Evolutionary conservation across 2,329 filamentous ascomycete genomes (phyloP).

Genomic region (Fusarium sp.): DNA sequence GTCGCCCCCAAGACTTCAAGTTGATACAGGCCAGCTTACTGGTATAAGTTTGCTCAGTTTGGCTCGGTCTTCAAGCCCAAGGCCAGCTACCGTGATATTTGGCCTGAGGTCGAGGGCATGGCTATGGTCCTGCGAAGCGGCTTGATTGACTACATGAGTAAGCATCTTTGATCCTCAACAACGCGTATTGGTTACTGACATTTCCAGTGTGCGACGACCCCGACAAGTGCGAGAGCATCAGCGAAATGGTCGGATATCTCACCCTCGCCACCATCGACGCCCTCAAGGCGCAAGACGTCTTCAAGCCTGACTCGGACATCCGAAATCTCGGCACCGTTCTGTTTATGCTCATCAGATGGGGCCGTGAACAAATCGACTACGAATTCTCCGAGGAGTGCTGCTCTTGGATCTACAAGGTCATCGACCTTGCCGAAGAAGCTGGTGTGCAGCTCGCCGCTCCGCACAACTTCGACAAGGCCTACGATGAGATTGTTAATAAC

Average conservation of each 20-base stretch:
- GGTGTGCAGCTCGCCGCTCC: slow-evolving; percentile 12
- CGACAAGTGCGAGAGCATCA: neutral
- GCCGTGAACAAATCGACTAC: neutral
- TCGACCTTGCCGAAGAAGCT: slow-evolving; percentile 34
- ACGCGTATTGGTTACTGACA: neutral
- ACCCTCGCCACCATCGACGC: slow-evolving; percentile 24
- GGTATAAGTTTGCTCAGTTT: slow-evolving; percentile 54
- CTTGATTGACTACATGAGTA: slow-evolving; percentile 19
- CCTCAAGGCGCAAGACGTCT: slow-evolving; percentile 27
- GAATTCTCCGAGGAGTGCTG: slow-evolving; percentile 3
- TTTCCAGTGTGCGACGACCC: slow-evolving; percentile 23
- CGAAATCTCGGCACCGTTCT: slow-evolving; percentile 37
- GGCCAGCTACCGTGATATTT: slow-evolving; percentile 34
- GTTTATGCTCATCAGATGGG: slow-evolving; percentile 29
- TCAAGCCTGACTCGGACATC: slow-evolving; percentile 34
- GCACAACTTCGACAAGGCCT: neutral
- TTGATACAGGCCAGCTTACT: neutral
- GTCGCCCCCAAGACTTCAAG: neutral
- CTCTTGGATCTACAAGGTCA: slow-evolving; percentile 34
- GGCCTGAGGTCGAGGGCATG: slow-evolving; percentile 45
- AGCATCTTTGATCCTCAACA: neutral
- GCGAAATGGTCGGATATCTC: slow-evolving; percentile 36
- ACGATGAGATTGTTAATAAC: slow-evolving; percentile 1
- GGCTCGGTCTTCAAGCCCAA: slow-evolving; percentile 28
- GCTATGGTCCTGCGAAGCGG: slow-evolving; percentile 25